Base-by-base conservation (phyloP, 1,284 basidiomycete species). In the Xanthoconium separans region DNA sequence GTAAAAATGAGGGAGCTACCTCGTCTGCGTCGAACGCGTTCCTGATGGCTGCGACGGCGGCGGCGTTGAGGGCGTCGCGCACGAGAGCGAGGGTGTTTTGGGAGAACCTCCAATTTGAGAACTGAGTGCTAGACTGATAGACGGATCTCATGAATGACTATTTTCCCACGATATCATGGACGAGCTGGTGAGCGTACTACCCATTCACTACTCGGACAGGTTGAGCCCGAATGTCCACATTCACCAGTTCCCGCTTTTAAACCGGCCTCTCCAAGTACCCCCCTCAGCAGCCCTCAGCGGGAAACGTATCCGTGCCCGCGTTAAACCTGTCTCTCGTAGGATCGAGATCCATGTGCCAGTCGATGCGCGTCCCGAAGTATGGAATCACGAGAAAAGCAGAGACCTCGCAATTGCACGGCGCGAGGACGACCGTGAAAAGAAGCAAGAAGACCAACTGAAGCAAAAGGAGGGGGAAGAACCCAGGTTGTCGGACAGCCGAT, bases 41-140 rank as follows among this genome's bases (percentile, higher is more conserved):
- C 49, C 81, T 81, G 61, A 95, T 93, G 4, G 83, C 84, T 47
- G 81, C 76, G 29, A 94, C 87, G 6, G 92, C 90, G 39, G 81
- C 83, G 44, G 76, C 72, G 64, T 95, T 97, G 56, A 95, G 72
- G 31, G 82, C 77, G 18, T 71, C 61, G 16, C 94, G 83, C 45
- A 84, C 79, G 10, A 76, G 63, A 4, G 65, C 73, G 3, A 98
- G 79, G 53, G 82, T 76, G 47, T 84, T 79, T 22, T 76, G 73
- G 0, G 93, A 94, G 72, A 86, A 95, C 45, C 93, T 77, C 94
- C 94, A 98, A 69, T 94, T 86, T 58, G 76, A 81, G 73, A 79
- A 95, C 69, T 97, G 94, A 0, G 92, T 93, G 58, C 91, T 91
- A 52, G 82, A 84, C 66, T 94, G 85, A 12, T 40, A 40, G 12